Evolutionary conservation across 2,329 filamentous ascomycete species (phyloP), one percentile per base, ranked within the genome.

Genomic region (Endoconidiophora laricicola): DNA sequence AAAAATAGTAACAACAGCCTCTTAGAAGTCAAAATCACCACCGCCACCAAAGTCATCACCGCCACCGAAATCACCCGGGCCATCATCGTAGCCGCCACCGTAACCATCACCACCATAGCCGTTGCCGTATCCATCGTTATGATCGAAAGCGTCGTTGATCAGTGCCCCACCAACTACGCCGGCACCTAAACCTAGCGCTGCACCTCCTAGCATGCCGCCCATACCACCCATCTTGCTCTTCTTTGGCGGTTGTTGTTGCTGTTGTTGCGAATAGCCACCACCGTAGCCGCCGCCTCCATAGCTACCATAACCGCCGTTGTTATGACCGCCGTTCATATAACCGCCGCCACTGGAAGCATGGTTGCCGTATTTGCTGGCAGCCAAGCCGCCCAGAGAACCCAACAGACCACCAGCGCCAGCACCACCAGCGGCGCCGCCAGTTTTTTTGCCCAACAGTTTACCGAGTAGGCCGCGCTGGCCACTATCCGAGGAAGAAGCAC

Each of bases 91-190:
- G 26, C 60, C 62, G 54, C 61, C 49, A 23, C 44, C 61, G 40
- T 60, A 59, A 37, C 57, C 56, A 39, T 48, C 58, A 53, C 59
- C 59, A 46, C 61, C 60, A 52, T 62, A 68, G 50, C 69, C 70
- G 0, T 71, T 63, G 39, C 65, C 57, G 50, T 72, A 81, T 26
- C 74, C 73, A 4, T 76, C 69, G 53, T 81, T 65, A 54, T 80
- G 75, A 50, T 83, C 66, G 46, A 88, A 70, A 1, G 80, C 79
- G 59, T 82, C 70, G 2, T 72, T 80, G 29, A 94, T 64, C 58
- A 94, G 55, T 54, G 78, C 74, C 50, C 87, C 87, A 57, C 86
- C 88, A 1, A 94, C 58, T 60, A 94, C 60, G 63, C 87, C 87
- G 55, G 82, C 87, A 57, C 86, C 87, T 3, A 85, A 63, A 66